phyloP scores from a whole-genome alignment of 176 grass and related monocot genomes.

The Oryza meridionalis region DNA sequence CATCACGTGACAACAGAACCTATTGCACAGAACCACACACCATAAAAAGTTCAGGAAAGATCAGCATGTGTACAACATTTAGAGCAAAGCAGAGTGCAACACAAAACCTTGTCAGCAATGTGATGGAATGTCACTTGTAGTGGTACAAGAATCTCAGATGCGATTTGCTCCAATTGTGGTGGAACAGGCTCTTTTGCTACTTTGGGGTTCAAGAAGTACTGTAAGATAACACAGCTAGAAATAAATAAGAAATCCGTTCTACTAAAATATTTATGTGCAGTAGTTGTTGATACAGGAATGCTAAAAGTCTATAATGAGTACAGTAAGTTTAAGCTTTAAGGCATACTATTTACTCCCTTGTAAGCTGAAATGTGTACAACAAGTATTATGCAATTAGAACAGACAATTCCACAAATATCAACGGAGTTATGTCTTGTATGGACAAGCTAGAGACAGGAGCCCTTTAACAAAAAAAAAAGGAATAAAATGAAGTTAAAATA shows the following conservation, averaged over 20 bases:
- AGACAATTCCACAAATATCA: background rate
- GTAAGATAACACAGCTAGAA: conserved; percentile 38
- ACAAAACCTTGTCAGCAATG: conserved; percentile 71
- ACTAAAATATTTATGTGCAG: conserved; percentile 23
- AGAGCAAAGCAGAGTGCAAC: conserved; percentile 17
- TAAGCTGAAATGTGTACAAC: background rate
- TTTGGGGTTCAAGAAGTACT: conserved; percentile 97
- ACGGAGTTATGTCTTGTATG: background rate
- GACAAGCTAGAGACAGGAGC: background rate
- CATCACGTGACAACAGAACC: conserved; percentile 59
- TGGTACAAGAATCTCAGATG: conserved; percentile 87
- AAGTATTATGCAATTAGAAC: conserved; percentile 3
- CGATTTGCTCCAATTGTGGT: conserved; percentile 75
- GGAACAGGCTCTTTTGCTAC: conserved; percentile 82
- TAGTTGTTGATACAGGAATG: conserved; percentile 7
- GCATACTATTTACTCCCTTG: background rate
- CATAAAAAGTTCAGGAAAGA: conserved; percentile 3
- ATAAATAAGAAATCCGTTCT: background rate
- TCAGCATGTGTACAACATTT: conserved; percentile 13
- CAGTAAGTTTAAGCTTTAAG: background rate
- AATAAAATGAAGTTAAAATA: conserved; percentile 1
- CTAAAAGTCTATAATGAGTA: background rate
- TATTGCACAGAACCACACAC: conserved; percentile 46
- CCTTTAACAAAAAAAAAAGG: conserved; percentile 13
- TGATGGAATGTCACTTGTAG: conserved; percentile 82